phyloP scores from a whole-genome alignment of 2,329 filamentous ascomycete species.

The Fusarium sp. region DNA sequence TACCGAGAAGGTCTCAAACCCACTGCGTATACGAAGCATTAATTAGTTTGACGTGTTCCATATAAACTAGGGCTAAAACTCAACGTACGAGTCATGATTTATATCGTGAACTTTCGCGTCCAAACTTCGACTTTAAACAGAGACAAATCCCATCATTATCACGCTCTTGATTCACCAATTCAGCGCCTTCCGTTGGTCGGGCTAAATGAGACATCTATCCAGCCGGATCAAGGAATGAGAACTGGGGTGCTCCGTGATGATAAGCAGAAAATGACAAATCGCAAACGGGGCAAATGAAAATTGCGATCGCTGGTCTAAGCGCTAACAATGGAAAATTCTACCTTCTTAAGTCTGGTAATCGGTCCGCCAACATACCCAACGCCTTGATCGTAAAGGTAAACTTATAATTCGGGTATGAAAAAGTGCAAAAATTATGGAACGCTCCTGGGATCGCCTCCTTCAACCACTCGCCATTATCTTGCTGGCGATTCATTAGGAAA shows the following conservation, averaged over 20 bases:
- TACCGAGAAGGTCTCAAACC: neutral
- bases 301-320: neutral
- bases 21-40: neutral
- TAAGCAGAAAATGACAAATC: neutral
- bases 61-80: neutral
- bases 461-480: constrained; percentile 89
- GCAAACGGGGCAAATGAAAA: neutral
- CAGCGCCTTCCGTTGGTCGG: neutral
- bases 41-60: neutral
- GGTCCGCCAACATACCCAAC: constrained; percentile 81
- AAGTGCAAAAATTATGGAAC: constrained; percentile 99
- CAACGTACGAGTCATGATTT: neutral
- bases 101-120: neutral
- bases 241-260: neutral
- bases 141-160: neutral
- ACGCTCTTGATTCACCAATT: neutral
- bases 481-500: constrained; percentile 86
- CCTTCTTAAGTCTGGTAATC: neutral
- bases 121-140: neutral
- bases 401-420: constrained; percentile 96
- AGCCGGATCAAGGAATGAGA: neutral
- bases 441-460: constrained; percentile 96
- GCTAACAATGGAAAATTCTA: neutral
- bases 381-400: constrained; percentile 84
- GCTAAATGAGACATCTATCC: neutral